Base-by-base conservation (phyloP, 2,329 filamentous ascomycete species). In the Aspergillus candidus region DNA sequence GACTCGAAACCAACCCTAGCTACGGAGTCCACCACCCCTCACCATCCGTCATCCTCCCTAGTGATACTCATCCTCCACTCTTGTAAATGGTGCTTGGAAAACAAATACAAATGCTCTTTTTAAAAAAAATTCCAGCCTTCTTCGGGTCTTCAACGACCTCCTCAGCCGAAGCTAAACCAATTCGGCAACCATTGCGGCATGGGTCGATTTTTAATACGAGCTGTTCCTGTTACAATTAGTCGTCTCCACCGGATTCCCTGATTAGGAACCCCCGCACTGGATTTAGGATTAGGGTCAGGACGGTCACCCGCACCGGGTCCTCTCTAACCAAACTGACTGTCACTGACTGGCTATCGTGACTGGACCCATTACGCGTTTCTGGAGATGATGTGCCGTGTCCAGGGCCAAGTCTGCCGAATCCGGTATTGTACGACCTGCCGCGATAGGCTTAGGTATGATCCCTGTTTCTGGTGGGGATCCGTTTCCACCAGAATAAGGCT, bases 341-440 rank as follows among this genome's bases (percentile, higher is more conserved):
- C 29, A 18, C 18, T 18, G 18, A 18, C 3, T 18, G 18, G 18
- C 17, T 27, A 15, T 17, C 36, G 37, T 41, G 43, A 27, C 22
- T 27, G 32, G 41, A 29, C 38, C 41, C 30, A 50, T 55, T 54
- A 56, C 54, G 54, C 54, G 51, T 54, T 52, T 53, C 45, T 46
- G 47, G 48, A 44, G 45, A 56, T 49, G 51, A 55, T 55, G 48
- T 55, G 51, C 52, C 53, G 54, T 51, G 53, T 51, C 43, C 39
- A 47, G 38, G 32, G 46, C 15, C 38, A 38, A 44, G 35, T 36
- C 32, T 50, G 11, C 49, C 51, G 41, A 35, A 44, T 44, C 33
- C 12, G 40, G 53, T 32, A 54, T 39, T 43, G 29, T 38, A 42
- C 50, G 45, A 52, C 38, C 43, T 54, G 41, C 52, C 49, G 43